These are phyloP conservation scores for Camellia granthamiana DNA, from an alignment of 148 eudicot genomes.

Conservation along the genomic window DNA sequence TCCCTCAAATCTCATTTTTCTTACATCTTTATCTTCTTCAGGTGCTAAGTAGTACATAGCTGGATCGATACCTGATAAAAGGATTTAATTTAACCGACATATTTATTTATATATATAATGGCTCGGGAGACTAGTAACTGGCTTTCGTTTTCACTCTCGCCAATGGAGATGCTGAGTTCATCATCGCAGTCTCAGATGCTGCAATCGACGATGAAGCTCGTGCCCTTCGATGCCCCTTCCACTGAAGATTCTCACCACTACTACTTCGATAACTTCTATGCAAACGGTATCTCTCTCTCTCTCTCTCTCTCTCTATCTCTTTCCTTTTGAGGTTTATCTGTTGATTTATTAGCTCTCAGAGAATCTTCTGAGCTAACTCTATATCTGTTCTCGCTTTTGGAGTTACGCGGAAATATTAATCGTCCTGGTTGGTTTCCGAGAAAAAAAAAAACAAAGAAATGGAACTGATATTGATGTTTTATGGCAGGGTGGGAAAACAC, in stretches of 20 bases:
- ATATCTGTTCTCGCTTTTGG: no score
- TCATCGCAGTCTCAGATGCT: slow-evolving; percentile 25
- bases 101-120: slow-evolving; percentile 21
- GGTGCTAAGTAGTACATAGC: not conserved
- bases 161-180: slow-evolving; percentile 46
- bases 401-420: not conserved
- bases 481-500: slow-evolving; percentile 49
- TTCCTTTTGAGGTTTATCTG: not conserved
- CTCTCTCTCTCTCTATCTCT: not conserved
- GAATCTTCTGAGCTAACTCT: not conserved
- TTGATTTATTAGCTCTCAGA: not conserved
- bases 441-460: slow-evolving; percentile 4
- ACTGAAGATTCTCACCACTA: slow-evolving; percentile 32
- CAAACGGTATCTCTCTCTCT: slow-evolving; percentile 31
- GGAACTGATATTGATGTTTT: not conserved
- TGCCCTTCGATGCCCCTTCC: slow-evolving; percentile 15
- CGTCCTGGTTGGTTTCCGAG: slow-evolving; percentile 27
- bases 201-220: slow-evolving; percentile 18
- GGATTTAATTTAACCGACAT: not conserved
- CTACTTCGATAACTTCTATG: slow-evolving; percentile 53
- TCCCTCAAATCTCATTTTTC: not conserved
- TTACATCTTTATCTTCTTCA: not conserved
- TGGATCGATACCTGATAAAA: not conserved
- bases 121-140: slow-evolving; percentile 40
- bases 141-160: slow-evolving; percentile 46